Percentiles rank a stretch among this genome's conserved stretches.
Conservation (phyloP, 2,329 filamentous ascomycete species). For the Rachicladosporium sp. region DNA sequence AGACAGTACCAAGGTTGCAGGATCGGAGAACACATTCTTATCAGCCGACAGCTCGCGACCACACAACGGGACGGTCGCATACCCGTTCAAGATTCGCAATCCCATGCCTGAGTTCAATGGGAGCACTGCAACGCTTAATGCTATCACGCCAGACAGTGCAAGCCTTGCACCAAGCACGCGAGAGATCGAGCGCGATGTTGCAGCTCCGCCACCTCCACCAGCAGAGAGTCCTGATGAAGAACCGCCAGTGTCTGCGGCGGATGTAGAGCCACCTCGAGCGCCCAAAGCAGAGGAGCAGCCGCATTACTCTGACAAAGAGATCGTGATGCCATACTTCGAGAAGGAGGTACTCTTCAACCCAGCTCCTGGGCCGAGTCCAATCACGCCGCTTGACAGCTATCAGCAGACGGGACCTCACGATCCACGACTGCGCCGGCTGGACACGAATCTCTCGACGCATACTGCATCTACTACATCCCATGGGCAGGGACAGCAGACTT, state of each 20-base stretch:
- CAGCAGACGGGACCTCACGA: not conserved
- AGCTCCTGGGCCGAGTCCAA: not conserved
- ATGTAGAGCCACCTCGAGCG: not conserved
- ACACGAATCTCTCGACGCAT: constrained; percentile 2
- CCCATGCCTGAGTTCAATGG: constrained; percentile 4
- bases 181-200: not conserved
- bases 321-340: constrained; percentile 3
- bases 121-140: constrained; percentile 13
- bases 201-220: not conserved
- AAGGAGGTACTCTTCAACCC: constrained; percentile 3
- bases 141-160: constrained; percentile 14
- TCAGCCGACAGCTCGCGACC: constrained; percentile 49
- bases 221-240: not conserved
- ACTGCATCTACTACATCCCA: constrained; percentile 1
- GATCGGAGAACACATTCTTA: constrained; percentile 33
- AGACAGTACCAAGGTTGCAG: constrained; percentile 13
- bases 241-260: constrained; percentile 2
- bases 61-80: constrained; percentile 55
- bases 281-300: too few relatives aligned
- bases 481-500: not conserved
- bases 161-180: constrained; percentile 7
- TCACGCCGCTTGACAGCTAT: not conserved
- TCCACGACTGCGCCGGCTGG: constrained; percentile 4
- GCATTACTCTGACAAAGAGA: constrained; percentile 5
- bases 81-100: constrained; percentile 58